Base-by-base conservation (phyloP, 768 basidiomycete genomes). In the Cystobasidium onofrii region DNA sequence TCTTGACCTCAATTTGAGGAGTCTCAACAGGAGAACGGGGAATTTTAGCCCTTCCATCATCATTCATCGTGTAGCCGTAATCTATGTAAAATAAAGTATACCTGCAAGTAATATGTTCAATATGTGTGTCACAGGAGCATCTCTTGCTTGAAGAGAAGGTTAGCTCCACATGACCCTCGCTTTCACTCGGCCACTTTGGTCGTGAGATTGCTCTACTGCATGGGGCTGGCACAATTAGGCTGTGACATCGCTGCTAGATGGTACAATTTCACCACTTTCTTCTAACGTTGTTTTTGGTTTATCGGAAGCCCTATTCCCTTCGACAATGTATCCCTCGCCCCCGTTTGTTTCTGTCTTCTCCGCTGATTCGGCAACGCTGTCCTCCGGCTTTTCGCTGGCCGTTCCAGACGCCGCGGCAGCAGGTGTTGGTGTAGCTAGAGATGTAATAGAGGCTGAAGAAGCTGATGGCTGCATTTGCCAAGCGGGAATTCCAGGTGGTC, bases 401-500 rank as follows among this genome's bases (percentile, higher is more conserved):
- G 12, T 6, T 36, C 10, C 31, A 39, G 63, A 12, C 63, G 63
- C 6, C 36, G 63, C 23, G 10, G 62, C 29, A 33, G 20, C 57
- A 39, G 63, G 63, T 46, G 6, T 39, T 46, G 39, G 63, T 29
- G 57, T 60, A 4, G 29, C 33, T 34, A 23, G 31, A 60, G 57
- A 60, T 2, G 4, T 23, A 20, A 29, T 60, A 60, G 57, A 60
- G 12, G 17, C 27, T 23, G 57, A 27, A 12, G 57, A 60, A 4
- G 57, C 25, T 27, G 57, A 60, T 27, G 57, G 23, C 31, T 67
- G 65, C 65, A 57, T 33, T 31, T 71, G 69, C 69, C 69, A 71
- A 12, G 69, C 69, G 13, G 69, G 69, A 31, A 71, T 71, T 20
- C 69, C 69, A 55, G 69, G 69, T n/a, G 69, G 69, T 1, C 69